Evolutionary conservation across 2,329 filamentous ascomycete genomes (phyloP).

Genomic region (Paraphoma chrysanthemicola): DNA sequence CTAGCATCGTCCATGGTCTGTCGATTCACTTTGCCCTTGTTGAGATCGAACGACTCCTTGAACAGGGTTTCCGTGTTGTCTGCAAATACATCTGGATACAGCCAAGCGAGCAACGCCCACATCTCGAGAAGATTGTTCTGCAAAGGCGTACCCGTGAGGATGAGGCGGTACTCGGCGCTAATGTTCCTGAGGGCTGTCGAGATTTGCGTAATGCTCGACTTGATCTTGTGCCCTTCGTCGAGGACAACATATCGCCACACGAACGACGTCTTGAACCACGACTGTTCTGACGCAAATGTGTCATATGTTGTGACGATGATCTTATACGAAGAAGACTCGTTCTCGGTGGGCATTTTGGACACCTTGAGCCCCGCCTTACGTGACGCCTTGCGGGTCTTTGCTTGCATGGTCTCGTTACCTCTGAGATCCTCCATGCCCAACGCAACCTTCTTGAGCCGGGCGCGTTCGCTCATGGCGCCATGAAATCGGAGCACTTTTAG

Average conservation of each 20-base stretch:
- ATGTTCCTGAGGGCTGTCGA: constrained; percentile 53
- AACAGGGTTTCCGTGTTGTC: constrained; percentile 59
- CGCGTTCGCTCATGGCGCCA: constrained; percentile 83
- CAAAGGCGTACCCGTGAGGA: constrained; percentile 63
- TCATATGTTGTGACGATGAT: constrained; percentile 95
- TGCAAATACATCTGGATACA: constrained; percentile 65
- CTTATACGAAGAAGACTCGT: constrained; percentile 41
- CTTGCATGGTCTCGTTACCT: constrained; percentile 66
- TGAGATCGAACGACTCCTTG: constrained; percentile 63
- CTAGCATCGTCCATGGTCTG: constrained; percentile 62
- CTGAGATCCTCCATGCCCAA: constrained; percentile 55
- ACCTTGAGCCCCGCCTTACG: constrained; percentile 71
- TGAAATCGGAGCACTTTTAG: constrained; percentile 92
- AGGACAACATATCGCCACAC: constrained; percentile 99
- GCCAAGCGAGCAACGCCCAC: constrained; percentile 65
- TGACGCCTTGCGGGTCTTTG: constrained; percentile 86
- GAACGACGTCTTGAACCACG: constrained; percentile 87
- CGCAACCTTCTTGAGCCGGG: constrained; percentile 67
- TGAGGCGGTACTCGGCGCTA: constrained; percentile 57
- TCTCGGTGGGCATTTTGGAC: constrained; percentile 35
- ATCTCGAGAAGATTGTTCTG: constrained; percentile 66
- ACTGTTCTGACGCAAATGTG: constrained; percentile 97
- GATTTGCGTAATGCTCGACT: constrained; percentile 69
- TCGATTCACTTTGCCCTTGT: constrained; percentile 60
- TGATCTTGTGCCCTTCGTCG: constrained; percentile 99